These are phyloP conservation scores for Calocybe gangraenosa DNA, from an alignment of 768 basidiomycete genomes.

Conservation along the genomic window DNA sequence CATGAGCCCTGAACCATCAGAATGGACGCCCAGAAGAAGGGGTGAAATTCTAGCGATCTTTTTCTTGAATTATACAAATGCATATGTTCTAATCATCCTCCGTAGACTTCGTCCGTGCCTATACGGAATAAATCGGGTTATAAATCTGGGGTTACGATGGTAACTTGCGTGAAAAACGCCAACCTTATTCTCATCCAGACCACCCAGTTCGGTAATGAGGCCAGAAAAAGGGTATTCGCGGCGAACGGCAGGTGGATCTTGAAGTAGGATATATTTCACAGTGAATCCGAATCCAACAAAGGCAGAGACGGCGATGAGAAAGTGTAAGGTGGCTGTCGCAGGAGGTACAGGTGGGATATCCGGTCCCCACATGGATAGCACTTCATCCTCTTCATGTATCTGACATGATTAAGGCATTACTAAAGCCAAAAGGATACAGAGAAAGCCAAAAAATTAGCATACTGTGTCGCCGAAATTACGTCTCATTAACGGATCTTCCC, in stretches of 20 bases:
- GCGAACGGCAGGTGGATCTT: constrained; percentile 60
- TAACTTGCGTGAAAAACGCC: constrained; percentile 15
- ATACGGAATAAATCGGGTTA: constrained; percentile 1
- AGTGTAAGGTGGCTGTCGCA: constrained; percentile 57
- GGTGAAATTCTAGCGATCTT: not conserved
- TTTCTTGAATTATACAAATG: not conserved
- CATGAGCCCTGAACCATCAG: not conserved
- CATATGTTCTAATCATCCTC: constrained; percentile 15
- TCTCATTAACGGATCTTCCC: constrained; percentile 73
- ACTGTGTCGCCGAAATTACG: constrained; percentile 82
- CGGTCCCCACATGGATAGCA: constrained; percentile 85
- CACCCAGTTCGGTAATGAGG: constrained; percentile 73
- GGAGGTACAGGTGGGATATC: constrained; percentile 65
- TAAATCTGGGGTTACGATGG: too few relatives aligned
- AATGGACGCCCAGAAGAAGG: not conserved
- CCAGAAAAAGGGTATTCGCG: constrained; percentile 78
- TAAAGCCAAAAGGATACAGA: constrained; percentile 11
- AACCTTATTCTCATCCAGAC: constrained; percentile 76
- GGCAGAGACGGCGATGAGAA: constrained; percentile 54
- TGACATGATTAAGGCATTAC: constrained; percentile 25
- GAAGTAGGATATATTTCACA: constrained; percentile 50
- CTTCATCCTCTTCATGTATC: constrained; percentile 80
- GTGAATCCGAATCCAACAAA: constrained; percentile 62
- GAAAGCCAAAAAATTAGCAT: constrained; percentile 5
- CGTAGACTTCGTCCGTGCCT: constrained; percentile 24